A percentile compares a stretch with the other conserved stretches of the same genome.
phyloP scores from a whole-genome alignment of 768 basidiomycete species.

The Lentinula detonsa region DNA sequence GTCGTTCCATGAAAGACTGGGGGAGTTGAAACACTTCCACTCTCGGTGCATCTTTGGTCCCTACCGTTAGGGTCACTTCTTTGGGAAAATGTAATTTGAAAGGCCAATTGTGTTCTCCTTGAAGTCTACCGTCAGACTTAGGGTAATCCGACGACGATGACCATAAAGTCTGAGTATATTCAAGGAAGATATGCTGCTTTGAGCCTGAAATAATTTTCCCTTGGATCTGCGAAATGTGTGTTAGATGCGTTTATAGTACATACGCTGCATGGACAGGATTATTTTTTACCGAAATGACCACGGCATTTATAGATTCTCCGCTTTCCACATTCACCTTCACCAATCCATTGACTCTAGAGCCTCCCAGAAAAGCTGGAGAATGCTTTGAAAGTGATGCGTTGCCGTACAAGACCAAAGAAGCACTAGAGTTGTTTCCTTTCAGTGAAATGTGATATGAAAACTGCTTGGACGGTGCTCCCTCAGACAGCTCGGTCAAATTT shows the following conservation, averaged over 20 bases:
- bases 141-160: conserved; percentile 14
- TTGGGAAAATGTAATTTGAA: conserved; percentile 33
- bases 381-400: conserved; percentile 25
- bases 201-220: conserved; percentile 34
- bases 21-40: background rate
- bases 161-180: conserved; percentile 30
- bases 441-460: background rate
- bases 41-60: background rate
- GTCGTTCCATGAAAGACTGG: background rate
- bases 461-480: background rate
- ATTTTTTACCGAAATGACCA: conserved; percentile 31
- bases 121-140: conserved; percentile 22
- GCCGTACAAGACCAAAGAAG: conserved; percentile 31
- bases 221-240: conserved; percentile 18
- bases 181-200: conserved; percentile 27
- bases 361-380: conserved; percentile 15
- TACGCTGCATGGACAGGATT: background rate
- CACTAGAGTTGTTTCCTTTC: conserved; percentile 20
- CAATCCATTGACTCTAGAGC: conserved; percentile 13
- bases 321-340: conserved; percentile 11
- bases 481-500: background rate
- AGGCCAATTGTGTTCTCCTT: conserved; percentile 29
- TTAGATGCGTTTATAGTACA: background rate
- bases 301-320: conserved; percentile 29
- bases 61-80: background rate